Conservation (phyloP, 306 rosid species). For the Sphenostylis stenocarpa region DNA sequence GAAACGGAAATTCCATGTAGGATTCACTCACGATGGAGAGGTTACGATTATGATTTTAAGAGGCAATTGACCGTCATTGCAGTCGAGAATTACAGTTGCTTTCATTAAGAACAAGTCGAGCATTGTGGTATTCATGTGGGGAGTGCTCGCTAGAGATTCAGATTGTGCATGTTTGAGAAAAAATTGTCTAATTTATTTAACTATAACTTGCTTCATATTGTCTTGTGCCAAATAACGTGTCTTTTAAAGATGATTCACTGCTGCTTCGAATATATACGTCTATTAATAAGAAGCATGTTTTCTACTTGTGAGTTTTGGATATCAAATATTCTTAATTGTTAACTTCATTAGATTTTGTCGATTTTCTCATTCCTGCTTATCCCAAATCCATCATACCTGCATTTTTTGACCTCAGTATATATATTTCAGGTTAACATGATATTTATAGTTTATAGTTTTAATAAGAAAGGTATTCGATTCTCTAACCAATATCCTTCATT, state of each 20-base stretch:
- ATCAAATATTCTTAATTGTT: slow-evolving; percentile 2
- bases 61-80: slow-evolving; percentile 50
- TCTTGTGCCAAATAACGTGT: slow-evolving; percentile 11
- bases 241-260: slow-evolving; percentile 27
- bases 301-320: slow-evolving; percentile 8
- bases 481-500: not conserved
- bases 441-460: not conserved
- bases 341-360: not conserved
- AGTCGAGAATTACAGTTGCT: slow-evolving; percentile 48
- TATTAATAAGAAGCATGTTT: slow-evolving; percentile 19
- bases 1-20: slow-evolving; percentile 74
- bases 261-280: slow-evolving; percentile 23
- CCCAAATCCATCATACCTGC: not conserved
- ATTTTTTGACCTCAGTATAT: not conserved
- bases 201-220: slow-evolving; percentile 31
- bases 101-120: slow-evolving; percentile 51
- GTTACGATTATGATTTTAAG: slow-evolving; percentile 58
- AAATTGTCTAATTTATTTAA: slow-evolving; percentile 35
- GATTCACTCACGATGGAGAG: slow-evolving; percentile 55
- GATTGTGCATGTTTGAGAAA: slow-evolving; percentile 45
- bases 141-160: slow-evolving; percentile 43
- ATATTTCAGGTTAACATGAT: slow-evolving; percentile 3
- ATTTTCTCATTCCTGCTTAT: not conserved
- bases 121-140: slow-evolving; percentile 26
- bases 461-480: not conserved